Conservation (phyloP, 2,329 filamentous ascomycete genomes). For the Beauveria scarabaeidicola region DNA sequence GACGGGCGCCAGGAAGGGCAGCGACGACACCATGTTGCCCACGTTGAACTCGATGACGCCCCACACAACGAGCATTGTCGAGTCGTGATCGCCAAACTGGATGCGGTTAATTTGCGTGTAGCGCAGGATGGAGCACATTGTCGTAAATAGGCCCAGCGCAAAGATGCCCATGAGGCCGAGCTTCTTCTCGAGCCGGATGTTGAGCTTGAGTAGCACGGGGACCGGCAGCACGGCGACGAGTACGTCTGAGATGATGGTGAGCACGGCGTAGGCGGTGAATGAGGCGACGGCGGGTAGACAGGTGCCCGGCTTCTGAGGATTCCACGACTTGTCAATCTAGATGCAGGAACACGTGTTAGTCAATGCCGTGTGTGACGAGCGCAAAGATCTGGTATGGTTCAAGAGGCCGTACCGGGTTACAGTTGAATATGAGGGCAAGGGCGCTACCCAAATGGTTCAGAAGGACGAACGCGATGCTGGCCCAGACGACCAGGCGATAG, state of each 20-base stretch:
- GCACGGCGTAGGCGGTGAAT: constrained; percentile 42
- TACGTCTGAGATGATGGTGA: constrained; percentile 44
- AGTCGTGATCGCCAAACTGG: constrained; percentile 42
- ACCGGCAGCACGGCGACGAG: constrained; percentile 42
- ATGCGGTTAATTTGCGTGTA: constrained; percentile 43
- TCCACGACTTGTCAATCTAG: constrained; percentile 27
- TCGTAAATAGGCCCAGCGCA: constrained; percentile 45
- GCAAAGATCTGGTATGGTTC: background rate
- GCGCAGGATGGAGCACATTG: constrained; percentile 44
- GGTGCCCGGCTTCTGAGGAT: constrained; percentile 21
- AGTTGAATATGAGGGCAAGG: constrained; percentile 41
- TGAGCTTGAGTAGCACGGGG: constrained; percentile 39
- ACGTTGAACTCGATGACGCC: constrained; percentile 50
- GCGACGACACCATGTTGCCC: constrained; percentile 40
- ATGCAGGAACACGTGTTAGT: constrained; percentile 9
- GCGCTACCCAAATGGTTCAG: constrained; percentile 40
- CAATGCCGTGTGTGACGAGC: background rate
- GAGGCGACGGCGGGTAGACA: constrained; percentile 39
- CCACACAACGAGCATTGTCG: constrained; percentile 48
- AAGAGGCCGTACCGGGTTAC: constrained; percentile 32
- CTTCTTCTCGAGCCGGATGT: constrained; percentile 40
- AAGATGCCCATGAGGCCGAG: constrained; percentile 43
- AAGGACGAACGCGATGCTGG: constrained; percentile 34
- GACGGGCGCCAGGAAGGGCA: constrained; percentile 36
- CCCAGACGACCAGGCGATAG: constrained; percentile 38